phyloP scores from a whole-genome alignment of 2,329 filamentous ascomycete genomes.

The Aureobasidium sp. region DNA sequence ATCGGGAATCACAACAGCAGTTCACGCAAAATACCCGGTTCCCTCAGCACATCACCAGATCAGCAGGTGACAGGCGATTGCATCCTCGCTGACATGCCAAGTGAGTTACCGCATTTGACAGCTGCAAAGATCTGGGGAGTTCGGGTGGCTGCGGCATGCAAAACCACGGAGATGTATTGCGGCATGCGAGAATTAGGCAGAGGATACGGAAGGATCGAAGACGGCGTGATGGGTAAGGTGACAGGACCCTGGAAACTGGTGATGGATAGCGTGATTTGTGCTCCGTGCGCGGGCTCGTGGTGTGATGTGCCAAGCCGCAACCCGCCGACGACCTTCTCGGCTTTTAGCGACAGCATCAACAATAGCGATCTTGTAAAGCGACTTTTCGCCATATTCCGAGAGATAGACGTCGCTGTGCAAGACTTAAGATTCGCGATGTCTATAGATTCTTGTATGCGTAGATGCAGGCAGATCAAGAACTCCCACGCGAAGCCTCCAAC shows the following conservation, averaged over 20 bases:
- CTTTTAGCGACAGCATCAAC: too few species aligned
- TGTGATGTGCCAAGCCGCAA: slow-evolving; percentile 11
- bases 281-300: background rate
- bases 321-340: background rate
- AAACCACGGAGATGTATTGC: background rate
- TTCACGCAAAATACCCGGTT: background rate
- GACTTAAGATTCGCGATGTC: too few species aligned
- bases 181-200: background rate
- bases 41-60: background rate
- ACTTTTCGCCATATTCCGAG: too few species aligned
- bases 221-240: slow-evolving; percentile 1
- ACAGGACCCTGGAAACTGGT: background rate
- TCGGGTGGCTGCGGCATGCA: background rate
- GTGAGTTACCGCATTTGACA: background rate
- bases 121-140: background rate
- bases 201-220: background rate
- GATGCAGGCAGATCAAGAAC: background rate
- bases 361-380: too few species aligned
- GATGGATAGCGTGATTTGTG: slow-evolving; percentile 6
- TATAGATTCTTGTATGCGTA: background rate
- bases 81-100: background rate
- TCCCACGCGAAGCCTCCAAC: background rate
- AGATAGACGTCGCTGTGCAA: too few species aligned
- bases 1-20: background rate
- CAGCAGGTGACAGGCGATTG: slow-evolving; percentile 6